Evolutionary conservation across 805 yeast genomes (phyloP), one percentile per base, ranked within the genome.

Genomic region (Lachancea sp.): DNA sequence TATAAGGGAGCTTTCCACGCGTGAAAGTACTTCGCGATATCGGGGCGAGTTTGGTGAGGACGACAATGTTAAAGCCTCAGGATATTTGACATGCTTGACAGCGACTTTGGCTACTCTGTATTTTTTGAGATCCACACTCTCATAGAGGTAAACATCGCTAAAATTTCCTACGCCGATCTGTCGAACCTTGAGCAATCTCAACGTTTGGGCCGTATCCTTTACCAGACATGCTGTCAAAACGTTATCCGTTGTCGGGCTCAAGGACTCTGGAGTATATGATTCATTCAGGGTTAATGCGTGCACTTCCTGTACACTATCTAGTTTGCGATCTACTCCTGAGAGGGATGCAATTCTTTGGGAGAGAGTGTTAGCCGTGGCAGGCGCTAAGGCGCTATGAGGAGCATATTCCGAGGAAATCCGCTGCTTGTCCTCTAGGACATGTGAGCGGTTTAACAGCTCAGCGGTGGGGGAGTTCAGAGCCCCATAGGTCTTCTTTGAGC

Each of bases 81-180:
- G 68, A 29, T 74, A 61, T 13, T 61, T 62, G 5, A 78, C 69
- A 32, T 84, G 73, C 58, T 90, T 90, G 26, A 90, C 72, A 0
- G 97, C 97, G 3, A 80, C 80, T 19, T 55, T 41, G 4, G 44
- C 38, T 15, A 46, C 22, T 2, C 42, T 31, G 9, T 49, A 31
- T 1, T 46, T 45, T 4, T 35, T 39, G 17, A 49, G 46, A 11
- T 56, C 59, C 0, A 58, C 34, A 2, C 63, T 50, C 29, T 59
- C 58, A 5, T 75, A 82, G 12, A 74, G 52, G 13, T 74, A 69
- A 8, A 83, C 92, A 6, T 69, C 70, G 56, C 87, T 79, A 58
- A 83, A 83, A 21, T 78, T 73, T 0, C 94, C 94, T 16, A 65
- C 51, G 1, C 94, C 94, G 4, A 83, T 65, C 31, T 71, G 66